These are phyloP conservation scores for Chionographis japonica DNA, from an alignment of 106 monocot genomes.

Conservation along the genomic window DNA sequence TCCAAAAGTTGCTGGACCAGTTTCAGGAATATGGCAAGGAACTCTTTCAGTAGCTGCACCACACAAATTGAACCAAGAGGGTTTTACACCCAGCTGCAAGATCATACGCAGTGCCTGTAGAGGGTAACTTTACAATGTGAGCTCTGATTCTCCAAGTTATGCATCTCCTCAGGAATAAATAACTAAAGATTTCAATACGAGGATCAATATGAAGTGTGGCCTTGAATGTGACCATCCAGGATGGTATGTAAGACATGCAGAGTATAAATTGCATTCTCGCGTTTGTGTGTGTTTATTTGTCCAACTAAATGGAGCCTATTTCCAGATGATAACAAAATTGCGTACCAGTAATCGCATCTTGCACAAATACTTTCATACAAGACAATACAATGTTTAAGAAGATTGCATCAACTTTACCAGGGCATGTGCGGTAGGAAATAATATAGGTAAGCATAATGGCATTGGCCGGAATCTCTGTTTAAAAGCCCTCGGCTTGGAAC, in stretches of 20 bases:
- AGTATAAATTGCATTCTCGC: too few species aligned
- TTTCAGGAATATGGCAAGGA: conserved; percentile 35
- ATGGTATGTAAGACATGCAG: too few species aligned
- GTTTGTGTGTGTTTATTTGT: too few species aligned
- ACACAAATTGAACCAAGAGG: conserved; percentile 69
- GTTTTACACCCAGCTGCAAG: conserved; percentile 88
- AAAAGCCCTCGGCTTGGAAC: conserved; percentile 20
- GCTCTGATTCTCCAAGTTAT: neutral
- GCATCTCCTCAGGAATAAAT: neutral
- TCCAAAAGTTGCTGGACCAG: conserved; percentile 30
- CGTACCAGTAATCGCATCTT: neutral
- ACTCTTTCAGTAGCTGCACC: conserved; percentile 20
- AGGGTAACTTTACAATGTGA: neutral
- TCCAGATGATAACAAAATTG: neutral
- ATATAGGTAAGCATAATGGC: conserved; percentile 72
- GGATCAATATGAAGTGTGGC: too few species aligned
- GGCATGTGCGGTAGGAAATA: conserved; percentile 80
- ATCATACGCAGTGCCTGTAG: conserved; percentile 87
- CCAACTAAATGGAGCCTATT: neutral
- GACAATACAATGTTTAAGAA: conserved; percentile 1
- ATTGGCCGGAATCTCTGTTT: conserved; percentile 89
- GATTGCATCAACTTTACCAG: conserved; percentile 42
- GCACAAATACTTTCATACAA: neutral
- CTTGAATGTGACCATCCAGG: too few species aligned
- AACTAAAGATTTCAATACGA: neutral